phyloP scores from a whole-genome alignment of 2,329 filamentous ascomycete genomes.

The Westerdykella sp. region DNA sequence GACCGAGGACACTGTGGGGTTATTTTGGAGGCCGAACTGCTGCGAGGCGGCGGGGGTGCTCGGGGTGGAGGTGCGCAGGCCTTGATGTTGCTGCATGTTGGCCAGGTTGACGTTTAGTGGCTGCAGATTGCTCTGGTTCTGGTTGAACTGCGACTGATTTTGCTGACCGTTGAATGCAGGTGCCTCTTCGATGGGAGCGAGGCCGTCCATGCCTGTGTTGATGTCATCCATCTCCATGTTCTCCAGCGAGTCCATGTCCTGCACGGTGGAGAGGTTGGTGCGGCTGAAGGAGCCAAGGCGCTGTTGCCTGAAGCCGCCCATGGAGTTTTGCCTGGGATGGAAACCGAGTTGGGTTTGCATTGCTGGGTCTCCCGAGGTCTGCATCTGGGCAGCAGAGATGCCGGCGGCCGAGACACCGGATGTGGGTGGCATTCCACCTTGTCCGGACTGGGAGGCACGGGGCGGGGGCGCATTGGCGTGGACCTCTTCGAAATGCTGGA shows the following conservation, averaged over 20 bases:
- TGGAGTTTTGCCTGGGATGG: slow-evolving; percentile 37
- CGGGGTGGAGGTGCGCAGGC: slow-evolving; percentile 77
- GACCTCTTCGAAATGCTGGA: slow-evolving; percentile 94
- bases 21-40: slow-evolving; percentile 73
- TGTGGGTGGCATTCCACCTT: slow-evolving; percentile 29
- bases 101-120: slow-evolving; percentile 78
- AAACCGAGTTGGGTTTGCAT: slow-evolving; percentile 35
- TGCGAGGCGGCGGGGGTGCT: slow-evolving; percentile 68
- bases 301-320: slow-evolving; percentile 31
- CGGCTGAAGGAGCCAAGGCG: slow-evolving; percentile 37
- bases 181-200: slow-evolving; percentile 59
- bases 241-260: slow-evolving; percentile 74
- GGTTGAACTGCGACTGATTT: slow-evolving; percentile 48
- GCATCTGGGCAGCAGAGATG: slow-evolving; percentile 41
- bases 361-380: slow-evolving; percentile 27
- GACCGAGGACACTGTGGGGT: slow-evolving; percentile 93
- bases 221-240: slow-evolving; percentile 97
- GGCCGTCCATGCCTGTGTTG: slow-evolving; percentile 42
- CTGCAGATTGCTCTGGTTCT: slow-evolving; percentile 52
- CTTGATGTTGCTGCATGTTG: slow-evolving; percentile 63
- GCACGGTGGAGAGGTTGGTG: slow-evolving; percentile 38
- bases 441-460: slow-evolving; percentile 45
- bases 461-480: slow-evolving; percentile 66
- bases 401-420: slow-evolving; percentile 27
- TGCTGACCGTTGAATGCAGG: slow-evolving; percentile 53